Conservation (phyloP, 495 filamentous ascomycete species). For the Neurospora pannonica region DNA sequence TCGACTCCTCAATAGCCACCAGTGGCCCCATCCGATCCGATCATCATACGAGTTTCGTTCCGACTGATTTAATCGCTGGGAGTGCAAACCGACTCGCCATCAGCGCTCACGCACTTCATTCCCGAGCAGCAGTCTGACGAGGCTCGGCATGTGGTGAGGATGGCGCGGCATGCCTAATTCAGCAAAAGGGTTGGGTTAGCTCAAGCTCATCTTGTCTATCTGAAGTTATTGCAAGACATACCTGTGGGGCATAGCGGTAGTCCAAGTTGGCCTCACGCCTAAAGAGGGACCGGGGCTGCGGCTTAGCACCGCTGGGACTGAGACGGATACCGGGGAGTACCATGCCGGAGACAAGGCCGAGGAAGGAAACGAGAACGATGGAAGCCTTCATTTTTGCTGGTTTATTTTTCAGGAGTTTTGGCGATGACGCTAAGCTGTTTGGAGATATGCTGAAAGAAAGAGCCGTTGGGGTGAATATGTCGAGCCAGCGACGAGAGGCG, state of each 20-base stretch:
- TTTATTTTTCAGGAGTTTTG: background rate
- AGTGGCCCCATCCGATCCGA: background rate
- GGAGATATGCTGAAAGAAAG: background rate
- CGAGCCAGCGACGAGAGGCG: background rate
- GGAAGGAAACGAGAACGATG: background rate
- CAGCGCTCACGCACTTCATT: conserved; percentile 2
- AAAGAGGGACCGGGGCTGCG: background rate
- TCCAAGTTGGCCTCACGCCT: background rate
- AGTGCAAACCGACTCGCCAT: conserved; percentile 3
- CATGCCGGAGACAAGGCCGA: conserved; percentile 3
- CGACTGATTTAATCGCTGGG: background rate
- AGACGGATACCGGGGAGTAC: background rate
- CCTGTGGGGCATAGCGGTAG: background rate
- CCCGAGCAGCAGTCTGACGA: conserved; percentile 3
- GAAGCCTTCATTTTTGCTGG: conserved; percentile 3
- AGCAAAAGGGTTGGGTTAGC: background rate
- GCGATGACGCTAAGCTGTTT: background rate
- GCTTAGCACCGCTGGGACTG: background rate
- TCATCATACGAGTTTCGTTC: background rate
- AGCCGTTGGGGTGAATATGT: background rate
- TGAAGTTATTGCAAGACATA: background rate
- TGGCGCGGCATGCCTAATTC: background rate
- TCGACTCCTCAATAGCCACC: background rate
- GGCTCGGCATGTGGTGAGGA: conserved; percentile 1
- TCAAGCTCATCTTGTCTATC: background rate